These are phyloP conservation scores for Microthlaspi erraticum DNA, from an alignment of 345 rosid species.

Conservation along the genomic window DNA sequence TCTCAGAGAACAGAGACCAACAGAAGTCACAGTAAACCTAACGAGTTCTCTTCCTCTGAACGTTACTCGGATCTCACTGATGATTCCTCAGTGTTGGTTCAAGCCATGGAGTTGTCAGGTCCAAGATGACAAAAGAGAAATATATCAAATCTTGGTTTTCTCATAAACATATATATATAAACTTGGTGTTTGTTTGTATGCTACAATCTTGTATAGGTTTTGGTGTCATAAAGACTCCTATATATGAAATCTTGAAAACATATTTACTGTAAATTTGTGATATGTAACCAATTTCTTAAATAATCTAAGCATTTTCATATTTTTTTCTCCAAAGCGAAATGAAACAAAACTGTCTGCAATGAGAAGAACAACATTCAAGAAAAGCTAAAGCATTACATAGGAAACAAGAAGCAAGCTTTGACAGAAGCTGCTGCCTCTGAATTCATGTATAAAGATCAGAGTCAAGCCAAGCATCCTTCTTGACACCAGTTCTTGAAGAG, in stretches of 20 bases:
- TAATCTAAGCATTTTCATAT: neutral
- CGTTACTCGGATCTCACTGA: conserved; percentile 88
- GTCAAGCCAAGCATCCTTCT: conserved; percentile 38
- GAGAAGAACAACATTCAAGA: conserved; percentile 20
- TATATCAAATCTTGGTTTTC: neutral
- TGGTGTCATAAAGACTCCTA: conserved; percentile 13
- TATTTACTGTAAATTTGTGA: neutral
- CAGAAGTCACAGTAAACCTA: conserved; percentile 54
- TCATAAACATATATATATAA: conserved; percentile 14
- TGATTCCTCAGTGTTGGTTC: conserved; percentile 76
- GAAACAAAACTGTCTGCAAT: conserved; percentile 27
- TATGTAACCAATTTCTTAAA: neutral
- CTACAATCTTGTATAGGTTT: conserved; percentile 17
- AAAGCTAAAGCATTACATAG: conserved; percentile 18
- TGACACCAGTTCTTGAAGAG: conserved; percentile 33
- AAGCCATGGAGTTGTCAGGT: conserved; percentile 96
- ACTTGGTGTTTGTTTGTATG: conserved; percentile 13
- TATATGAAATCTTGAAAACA: neutral
- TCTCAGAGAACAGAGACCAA: conserved; percentile 66
- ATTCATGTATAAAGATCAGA: conserved; percentile 46
- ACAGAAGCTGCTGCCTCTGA: conserved; percentile 7
- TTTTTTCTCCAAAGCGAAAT: neutral
- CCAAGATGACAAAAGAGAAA: conserved; percentile 65
- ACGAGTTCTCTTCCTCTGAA: conserved; percentile 78
- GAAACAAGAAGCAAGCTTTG: conserved; percentile 15